Base-by-base conservation (phyloP, 23 red algal species). In the Gracilaria vermiculophylla region DNA sequence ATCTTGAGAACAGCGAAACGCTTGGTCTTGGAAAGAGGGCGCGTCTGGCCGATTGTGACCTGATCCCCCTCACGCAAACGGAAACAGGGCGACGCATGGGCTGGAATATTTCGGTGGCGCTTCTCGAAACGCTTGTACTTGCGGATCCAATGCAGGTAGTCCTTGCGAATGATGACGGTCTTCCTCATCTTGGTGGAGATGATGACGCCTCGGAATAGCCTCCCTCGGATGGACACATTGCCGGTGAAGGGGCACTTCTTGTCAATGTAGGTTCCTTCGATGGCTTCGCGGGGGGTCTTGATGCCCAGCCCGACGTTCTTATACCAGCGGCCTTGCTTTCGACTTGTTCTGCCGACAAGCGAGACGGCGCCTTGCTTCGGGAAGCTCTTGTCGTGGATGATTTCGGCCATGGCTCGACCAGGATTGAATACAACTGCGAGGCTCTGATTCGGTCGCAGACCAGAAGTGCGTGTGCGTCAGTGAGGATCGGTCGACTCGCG, bases 161-260 rank as follows among this genome's bases (percentile, higher is more conserved):
- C 97, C 47, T 93, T 55, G 78, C 97, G 97, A 44, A 99, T 85
- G 27, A 99, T 93, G 27, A 99, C 92, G 29, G 97, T 99, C 72
- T 94, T 89, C 78, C 60, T 95, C 97, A 99, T 99, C 89, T 99
- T 99, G 28, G 97, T 99, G 45, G 86, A 92, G 76, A 99, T 70
- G 16, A 99, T 93, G 13, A 94, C 91, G 48, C 97, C 97, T 55
- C 97, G 93, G 54, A 99, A 91, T 16, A 99, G 77, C 32, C 92
- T 77, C 25, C 97, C 97, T 40, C 97, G 92, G 62, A 99, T 94
- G 62, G 91, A 95, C 9, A 99, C 97, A 73, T 95, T 83, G n/a
- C 97, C 92, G 16, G 97, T 99, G 84, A 99, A 99, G 11, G 97
- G 97, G 62, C 97, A 99, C 89, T 99, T 99, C 76, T 99, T 99